Evolutionary conservation across 495 filamentous ascomycete species (phyloP).

Genomic region (Penicillium parvum): DNA sequence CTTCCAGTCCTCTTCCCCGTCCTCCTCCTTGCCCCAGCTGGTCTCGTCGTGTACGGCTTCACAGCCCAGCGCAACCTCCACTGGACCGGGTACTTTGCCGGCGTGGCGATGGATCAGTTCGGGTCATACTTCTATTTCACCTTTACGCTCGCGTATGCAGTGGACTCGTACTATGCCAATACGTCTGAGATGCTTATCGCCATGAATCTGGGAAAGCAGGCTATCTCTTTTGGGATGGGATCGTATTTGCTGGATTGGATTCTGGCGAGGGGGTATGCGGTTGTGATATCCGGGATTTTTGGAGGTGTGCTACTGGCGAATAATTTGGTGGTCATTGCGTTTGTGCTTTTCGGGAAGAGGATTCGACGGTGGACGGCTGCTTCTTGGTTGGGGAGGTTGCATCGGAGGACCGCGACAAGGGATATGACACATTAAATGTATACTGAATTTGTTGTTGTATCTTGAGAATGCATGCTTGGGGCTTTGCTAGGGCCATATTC

Average conservation of each 20-base stretch:
- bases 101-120: slow-evolving; percentile 50
- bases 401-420: slow-evolving; percentile 37
- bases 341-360: slow-evolving; percentile 55
- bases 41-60: slow-evolving; percentile 52
- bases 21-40: slow-evolving; percentile 51
- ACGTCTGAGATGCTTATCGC: slow-evolving; percentile 62
- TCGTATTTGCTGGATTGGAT: slow-evolving; percentile 57
- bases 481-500: background rate
- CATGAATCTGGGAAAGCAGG: slow-evolving; percentile 65
- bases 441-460: background rate
- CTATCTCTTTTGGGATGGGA: slow-evolving; percentile 59
- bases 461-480: background rate
- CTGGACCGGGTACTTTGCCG: slow-evolving; percentile 53
- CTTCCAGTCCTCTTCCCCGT: slow-evolving; percentile 51
- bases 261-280: slow-evolving; percentile 49
- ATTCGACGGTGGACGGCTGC: slow-evolving; percentile 47
- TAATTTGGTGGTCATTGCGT: slow-evolving; percentile 51
- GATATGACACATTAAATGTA: slow-evolving; percentile 31
- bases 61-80: slow-evolving; percentile 50
- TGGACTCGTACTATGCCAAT: slow-evolving; percentile 56
- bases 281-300: slow-evolving; percentile 57
- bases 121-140: slow-evolving; percentile 55
- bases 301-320: slow-evolving; percentile 50
- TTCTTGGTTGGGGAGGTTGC: slow-evolving; percentile 51
- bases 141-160: slow-evolving; percentile 56